Percentiles rank a stretch among this genome's conserved stretches.
These are phyloP conservation scores for Phyllostachys edulis DNA, from an alignment of 176 grass and related monocot genomes.

Conservation along the genomic window DNA sequence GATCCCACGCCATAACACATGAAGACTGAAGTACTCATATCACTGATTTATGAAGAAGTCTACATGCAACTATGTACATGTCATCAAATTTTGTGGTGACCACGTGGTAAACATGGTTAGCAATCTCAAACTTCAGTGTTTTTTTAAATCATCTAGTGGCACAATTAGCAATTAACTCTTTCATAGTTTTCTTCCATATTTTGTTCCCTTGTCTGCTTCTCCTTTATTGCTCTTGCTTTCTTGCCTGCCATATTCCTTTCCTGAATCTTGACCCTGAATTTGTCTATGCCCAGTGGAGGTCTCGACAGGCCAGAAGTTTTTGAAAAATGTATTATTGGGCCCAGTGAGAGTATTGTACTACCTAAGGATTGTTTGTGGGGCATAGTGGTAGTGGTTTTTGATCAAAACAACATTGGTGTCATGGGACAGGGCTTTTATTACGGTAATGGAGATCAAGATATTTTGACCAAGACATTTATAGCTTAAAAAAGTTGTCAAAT, in stretches of 20 bases:
- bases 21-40: background rate
- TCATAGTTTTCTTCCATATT: background rate
- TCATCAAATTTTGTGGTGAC: background rate
- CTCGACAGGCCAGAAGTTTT: background rate
- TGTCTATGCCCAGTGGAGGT: constrained; percentile 5
- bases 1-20: too few relatives aligned
- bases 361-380: background rate
- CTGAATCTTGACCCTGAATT: constrained; percentile 9
- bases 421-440: background rate
- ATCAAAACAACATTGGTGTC: background rate
- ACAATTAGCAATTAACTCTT: background rate
- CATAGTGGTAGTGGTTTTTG: background rate
- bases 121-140: background rate
- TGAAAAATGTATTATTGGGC: background rate
- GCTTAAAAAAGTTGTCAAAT: background rate
- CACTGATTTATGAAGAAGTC: background rate
- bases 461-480: background rate
- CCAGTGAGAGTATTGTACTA: background rate
- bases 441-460: background rate
- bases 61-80: background rate
- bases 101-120: too few relatives aligned
- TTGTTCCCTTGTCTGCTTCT: background rate
- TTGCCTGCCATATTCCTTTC: background rate
- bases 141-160: background rate
- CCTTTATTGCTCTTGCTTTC: background rate